Conservation (phyloP, 371 early-diverging fungal genomes). For the Mortierella sp. region DNA sequence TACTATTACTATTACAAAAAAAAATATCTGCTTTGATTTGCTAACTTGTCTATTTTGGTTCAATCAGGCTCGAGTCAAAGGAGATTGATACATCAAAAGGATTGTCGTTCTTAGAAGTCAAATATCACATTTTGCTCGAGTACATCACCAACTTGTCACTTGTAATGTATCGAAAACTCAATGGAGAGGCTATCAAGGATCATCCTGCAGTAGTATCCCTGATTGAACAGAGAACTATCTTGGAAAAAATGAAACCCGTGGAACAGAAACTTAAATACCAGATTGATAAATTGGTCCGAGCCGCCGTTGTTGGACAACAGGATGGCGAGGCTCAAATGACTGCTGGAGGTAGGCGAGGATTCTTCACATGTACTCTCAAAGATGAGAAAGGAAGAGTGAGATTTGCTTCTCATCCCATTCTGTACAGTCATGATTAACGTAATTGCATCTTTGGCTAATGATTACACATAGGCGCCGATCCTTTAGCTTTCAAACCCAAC, state of each 20-base stretch:
- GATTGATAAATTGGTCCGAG: constrained; percentile 94
- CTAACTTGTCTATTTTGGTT: background rate
- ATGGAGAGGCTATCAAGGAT: constrained; percentile 73
- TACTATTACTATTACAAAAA: background rate
- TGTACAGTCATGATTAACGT: too few relatives aligned
- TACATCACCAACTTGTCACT: constrained; percentile 87
- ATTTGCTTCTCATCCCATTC: background rate
- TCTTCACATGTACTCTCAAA: too few relatives aligned
- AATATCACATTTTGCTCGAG: constrained; percentile 87
- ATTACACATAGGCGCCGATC: constrained; percentile 66
- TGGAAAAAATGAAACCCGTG: constrained; percentile 95
- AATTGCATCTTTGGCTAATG: background rate
- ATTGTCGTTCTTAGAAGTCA: constrained; percentile 88
- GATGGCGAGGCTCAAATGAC: constrained; percentile 32
- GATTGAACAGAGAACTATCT: constrained; percentile 83
- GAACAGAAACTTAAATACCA: constrained; percentile 96
- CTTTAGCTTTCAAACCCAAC: constrained; percentile 91
- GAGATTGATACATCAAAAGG: constrained; percentile 83
- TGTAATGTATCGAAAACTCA: constrained; percentile 80
- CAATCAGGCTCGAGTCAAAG: constrained; percentile 61
- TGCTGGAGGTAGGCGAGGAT: constrained; percentile 20
- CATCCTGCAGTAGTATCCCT: constrained; percentile 79
- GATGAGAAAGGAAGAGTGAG: too few relatives aligned
- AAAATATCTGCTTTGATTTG: background rate
- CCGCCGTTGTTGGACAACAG: constrained; percentile 68